Conservation (phyloP, 192 early-diverging fungal genomes). For the Cetraspora pellucida region DNA sequence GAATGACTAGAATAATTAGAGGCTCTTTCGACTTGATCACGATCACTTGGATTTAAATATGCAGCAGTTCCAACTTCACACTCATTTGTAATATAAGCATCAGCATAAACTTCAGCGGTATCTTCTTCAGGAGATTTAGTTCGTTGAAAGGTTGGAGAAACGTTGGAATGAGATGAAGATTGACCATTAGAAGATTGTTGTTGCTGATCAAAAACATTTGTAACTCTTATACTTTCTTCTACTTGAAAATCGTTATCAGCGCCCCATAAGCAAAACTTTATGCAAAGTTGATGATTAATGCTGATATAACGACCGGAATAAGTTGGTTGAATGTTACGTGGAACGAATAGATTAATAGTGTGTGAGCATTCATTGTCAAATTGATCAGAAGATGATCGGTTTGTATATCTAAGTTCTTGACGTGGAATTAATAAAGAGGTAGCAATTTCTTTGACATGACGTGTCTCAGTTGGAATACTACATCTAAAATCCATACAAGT, state of each 20-base stretch:
- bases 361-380: constrained; percentile 30
- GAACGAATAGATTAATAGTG: constrained; percentile 31
- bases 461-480: constrained; percentile 27
- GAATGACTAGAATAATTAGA: too few species aligned
- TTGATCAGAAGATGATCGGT: not conserved
- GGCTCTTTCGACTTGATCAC: too few species aligned
- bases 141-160: too few species aligned
- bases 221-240: constrained; percentile 32
- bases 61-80: too few species aligned
- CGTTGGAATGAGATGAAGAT: too few species aligned
- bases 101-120: too few species aligned
- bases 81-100: too few species aligned
- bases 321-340: constrained; percentile 32
- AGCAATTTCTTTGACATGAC: constrained; percentile 22
- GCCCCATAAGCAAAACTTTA: constrained; percentile 34
- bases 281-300: constrained; percentile 28
- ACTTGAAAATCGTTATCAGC: constrained; percentile 27
- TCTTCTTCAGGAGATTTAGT: too few species aligned
- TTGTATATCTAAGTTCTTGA: constrained; percentile 14
- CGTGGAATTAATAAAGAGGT: constrained; percentile 1
- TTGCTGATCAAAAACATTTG: constrained; percentile 19
- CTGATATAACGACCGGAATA: constrained; percentile 29
- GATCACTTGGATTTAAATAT: too few species aligned
- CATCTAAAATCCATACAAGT: constrained; percentile 36
- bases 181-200: too few species aligned